Evolutionary conservation across 129 eudicot species (phyloP).

Genomic region (Centella asiatica): DNA sequence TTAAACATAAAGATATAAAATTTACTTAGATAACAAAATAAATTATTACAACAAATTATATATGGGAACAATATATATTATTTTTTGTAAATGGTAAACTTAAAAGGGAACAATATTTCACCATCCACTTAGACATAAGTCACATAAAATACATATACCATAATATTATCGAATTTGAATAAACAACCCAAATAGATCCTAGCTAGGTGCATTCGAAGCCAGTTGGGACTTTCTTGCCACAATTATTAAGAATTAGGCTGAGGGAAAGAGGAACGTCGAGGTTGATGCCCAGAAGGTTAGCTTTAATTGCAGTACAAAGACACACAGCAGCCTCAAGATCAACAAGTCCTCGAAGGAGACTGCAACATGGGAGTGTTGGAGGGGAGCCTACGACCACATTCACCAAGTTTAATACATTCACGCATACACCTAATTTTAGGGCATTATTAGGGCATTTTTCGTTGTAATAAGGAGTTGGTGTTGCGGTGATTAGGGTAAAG

Average conservation of each 20-base stretch:
- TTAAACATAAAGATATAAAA: too few species aligned
- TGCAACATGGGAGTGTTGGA: conserved; percentile 35
- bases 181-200: too few species aligned
- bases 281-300: conserved; percentile 55
- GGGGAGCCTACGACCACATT: conserved; percentile 3
- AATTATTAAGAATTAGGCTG: conserved; percentile 53
- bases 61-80: too few species aligned
- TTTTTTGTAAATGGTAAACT: too few species aligned
- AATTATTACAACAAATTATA: too few species aligned
- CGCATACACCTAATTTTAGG: conserved; percentile 10
- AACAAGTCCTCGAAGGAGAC: conserved; percentile 42
- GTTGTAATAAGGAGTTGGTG: background rate
- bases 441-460: conserved; percentile 1
- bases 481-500: conserved; percentile 1
- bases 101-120: too few species aligned
- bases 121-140: too few species aligned
- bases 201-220: conserved; percentile 49
- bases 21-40: too few species aligned
- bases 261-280: conserved; percentile 53
- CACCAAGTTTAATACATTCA: background rate
- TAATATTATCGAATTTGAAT: too few species aligned
- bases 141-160: too few species aligned
- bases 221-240: conserved; percentile 45
- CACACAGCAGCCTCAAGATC: conserved; percentile 68
- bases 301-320: conserved; percentile 64